These are phyloP conservation scores for Spencermartinsiella ligniputridi DNA, from an alignment of 1,139 yeast genomes.

Conservation along the genomic window DNA sequence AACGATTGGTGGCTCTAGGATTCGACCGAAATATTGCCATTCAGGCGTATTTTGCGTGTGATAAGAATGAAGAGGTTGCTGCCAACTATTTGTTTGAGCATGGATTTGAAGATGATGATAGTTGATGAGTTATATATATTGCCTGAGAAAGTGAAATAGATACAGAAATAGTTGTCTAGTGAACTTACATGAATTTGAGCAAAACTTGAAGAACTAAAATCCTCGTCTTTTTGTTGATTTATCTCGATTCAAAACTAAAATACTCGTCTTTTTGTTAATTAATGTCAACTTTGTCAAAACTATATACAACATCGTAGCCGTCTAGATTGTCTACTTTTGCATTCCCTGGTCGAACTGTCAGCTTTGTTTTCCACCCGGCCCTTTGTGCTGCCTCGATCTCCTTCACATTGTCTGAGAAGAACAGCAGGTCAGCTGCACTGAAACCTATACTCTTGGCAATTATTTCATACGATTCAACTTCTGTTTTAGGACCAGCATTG, in stretches of 20 bases:
- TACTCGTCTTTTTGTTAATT: no score
- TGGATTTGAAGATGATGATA: slow-evolving; percentile 33
- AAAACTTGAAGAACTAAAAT: no score
- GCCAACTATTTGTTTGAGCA: slow-evolving; percentile 77
- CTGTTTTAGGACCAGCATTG: slow-evolving; percentile 73
- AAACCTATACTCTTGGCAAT: slow-evolving; percentile 49
- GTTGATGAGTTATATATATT: no score
- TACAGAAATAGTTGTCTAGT: no score
- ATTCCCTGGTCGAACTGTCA: slow-evolving; percentile 78
- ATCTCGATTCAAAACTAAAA: no score
- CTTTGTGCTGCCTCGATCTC: slow-evolving; percentile 59
- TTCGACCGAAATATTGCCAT: slow-evolving; percentile 83
- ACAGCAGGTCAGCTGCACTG: slow-evolving; percentile 43
- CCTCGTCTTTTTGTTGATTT: no score
- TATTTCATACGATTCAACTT: slow-evolving; percentile 49
- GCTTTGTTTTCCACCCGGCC: slow-evolving; percentile 56
- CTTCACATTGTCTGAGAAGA: slow-evolving; percentile 60
- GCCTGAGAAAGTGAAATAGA: no score
- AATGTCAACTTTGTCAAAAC: neutral
- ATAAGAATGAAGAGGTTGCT: slow-evolving; percentile 93
- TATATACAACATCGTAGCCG: neutral
- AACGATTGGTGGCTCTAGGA: slow-evolving; percentile 85
- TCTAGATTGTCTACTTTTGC: slow-evolving; percentile 18
- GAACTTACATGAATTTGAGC: no score
- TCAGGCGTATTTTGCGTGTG: slow-evolving; percentile 97